Evolutionary conservation across 2,329 filamentous ascomycete genomes (phyloP).

Genomic region (Aspergillus amoenus): DNA sequence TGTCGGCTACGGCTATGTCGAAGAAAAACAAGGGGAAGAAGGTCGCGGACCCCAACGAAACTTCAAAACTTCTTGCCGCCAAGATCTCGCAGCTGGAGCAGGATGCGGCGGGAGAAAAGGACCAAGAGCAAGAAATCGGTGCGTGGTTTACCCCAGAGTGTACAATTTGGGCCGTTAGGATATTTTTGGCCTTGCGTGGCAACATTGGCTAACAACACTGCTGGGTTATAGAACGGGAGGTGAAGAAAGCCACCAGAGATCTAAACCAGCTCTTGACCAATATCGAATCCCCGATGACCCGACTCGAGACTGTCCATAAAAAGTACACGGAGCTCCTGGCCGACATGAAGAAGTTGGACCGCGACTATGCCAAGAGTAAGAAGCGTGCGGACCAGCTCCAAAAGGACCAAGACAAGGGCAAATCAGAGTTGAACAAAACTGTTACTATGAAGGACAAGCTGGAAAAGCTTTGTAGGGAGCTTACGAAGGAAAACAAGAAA

Average conservation of each 20-base stretch:
- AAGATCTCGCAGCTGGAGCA: slow-evolving; percentile 95
- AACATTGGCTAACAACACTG: slow-evolving; percentile 17
- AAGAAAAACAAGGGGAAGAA: slow-evolving; percentile 89
- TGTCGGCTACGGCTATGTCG: slow-evolving; percentile 52
- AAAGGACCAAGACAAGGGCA: slow-evolving; percentile 90
- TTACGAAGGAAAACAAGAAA: slow-evolving; percentile 97
- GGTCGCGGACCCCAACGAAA: slow-evolving; percentile 78
- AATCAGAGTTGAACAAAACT: slow-evolving; percentile 86
- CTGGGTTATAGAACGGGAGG: slow-evolving; percentile 72
- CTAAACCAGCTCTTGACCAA: slow-evolving; percentile 79
- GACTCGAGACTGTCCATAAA: slow-evolving; percentile 85
- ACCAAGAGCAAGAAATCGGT: slow-evolving; percentile 96
- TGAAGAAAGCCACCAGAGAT: slow-evolving; percentile 90
- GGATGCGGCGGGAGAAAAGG: slow-evolving; percentile 89
- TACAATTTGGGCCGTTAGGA: not conserved
- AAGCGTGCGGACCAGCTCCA: slow-evolving; percentile 91
- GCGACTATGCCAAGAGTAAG: slow-evolving; percentile 93
- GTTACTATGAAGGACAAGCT: slow-evolving; percentile 91
- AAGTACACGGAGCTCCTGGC: slow-evolving; percentile 87
- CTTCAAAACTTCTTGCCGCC: slow-evolving; percentile 84
- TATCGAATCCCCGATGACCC: slow-evolving; percentile 88
- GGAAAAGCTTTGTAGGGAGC: slow-evolving; percentile 90
- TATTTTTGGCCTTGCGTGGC: slow-evolving; percentile 16
- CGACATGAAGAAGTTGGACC: slow-evolving; percentile 93
- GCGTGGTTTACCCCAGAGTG: slow-evolving; percentile 38